These are phyloP conservation scores for Cladosporium austrohemisphaericum DNA, from an alignment of 2,329 filamentous ascomycete genomes.

Conservation along the genomic window DNA sequence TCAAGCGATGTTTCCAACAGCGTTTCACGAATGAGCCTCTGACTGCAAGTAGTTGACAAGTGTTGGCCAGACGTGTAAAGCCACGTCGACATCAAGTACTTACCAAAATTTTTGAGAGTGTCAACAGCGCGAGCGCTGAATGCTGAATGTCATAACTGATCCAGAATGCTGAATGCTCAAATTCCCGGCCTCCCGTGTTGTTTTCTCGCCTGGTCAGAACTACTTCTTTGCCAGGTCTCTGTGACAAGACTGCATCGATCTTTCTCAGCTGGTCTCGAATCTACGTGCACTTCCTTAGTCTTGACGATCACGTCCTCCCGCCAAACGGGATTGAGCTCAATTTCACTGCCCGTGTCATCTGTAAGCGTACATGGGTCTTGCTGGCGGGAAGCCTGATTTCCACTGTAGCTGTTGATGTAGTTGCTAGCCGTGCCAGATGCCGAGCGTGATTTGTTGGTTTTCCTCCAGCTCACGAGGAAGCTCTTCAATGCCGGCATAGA, in stretches of 20 bases:
- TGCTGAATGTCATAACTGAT: too few species aligned
- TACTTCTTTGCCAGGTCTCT: not conserved
- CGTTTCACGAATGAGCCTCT: too few species aligned
- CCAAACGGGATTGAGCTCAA: not conserved
- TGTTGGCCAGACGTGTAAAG: too few species aligned
- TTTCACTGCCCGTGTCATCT: conserved; percentile 4
- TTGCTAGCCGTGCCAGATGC: not conserved
- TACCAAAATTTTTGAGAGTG: too few species aligned
- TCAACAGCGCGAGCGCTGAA: too few species aligned
- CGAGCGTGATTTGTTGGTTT: not conserved
- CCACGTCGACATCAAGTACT: too few species aligned
- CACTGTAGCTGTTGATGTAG: not conserved
- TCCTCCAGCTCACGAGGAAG: not conserved
- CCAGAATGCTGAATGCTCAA: too few species aligned
- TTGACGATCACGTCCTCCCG: not conserved
- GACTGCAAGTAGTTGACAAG: too few species aligned
- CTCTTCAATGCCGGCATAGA: conserved; percentile 2
- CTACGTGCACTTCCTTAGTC: conserved; percentile 4
- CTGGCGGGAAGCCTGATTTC: not conserved
- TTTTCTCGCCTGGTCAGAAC: too few species aligned
- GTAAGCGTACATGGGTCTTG: not conserved
- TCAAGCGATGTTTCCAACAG: too few species aligned
- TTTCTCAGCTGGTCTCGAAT: not conserved
- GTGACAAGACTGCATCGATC: not conserved
- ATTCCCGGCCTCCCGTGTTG: too few species aligned